Evolutionary conservation across 139 green algal genomes (phyloP).

Genomic region (Coelastrella sp.): DNA sequence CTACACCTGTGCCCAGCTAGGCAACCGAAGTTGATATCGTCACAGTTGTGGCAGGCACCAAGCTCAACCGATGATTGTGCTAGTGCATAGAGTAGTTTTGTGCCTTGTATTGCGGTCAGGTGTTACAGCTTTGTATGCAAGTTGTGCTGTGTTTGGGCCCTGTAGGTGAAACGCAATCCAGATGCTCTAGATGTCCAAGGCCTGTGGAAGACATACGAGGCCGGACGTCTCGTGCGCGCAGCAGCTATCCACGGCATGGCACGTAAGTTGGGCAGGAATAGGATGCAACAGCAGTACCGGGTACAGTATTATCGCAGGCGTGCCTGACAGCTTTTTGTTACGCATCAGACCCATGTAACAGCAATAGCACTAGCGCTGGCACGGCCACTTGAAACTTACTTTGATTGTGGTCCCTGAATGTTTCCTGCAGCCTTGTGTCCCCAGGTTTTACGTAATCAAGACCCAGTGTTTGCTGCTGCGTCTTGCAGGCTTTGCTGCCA

Average conservation of each 20-base stretch:
- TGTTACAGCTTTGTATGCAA: too few relatives aligned
- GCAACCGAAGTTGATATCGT: too few relatives aligned
- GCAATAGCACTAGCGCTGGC: too few relatives aligned
- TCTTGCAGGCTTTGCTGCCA: constrained; percentile 85
- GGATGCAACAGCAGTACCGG: background rate
- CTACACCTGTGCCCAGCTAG: too few relatives aligned
- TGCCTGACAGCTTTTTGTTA: background rate
- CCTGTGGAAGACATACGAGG: constrained; percentile 70
- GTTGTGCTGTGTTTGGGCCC: background rate
- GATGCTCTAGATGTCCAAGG: constrained; percentile 28
- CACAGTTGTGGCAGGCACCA: too few relatives aligned
- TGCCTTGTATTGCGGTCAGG: too few relatives aligned
- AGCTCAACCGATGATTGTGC: too few relatives aligned
- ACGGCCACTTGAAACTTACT: too few relatives aligned
- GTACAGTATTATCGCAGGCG: background rate
- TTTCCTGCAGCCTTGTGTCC: background rate
- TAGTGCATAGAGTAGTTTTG: too few relatives aligned
- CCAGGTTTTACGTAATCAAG: background rate
- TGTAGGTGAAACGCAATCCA: constrained; percentile 14
- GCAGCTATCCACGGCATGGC: constrained; percentile 94
- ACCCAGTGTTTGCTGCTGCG: background rate
- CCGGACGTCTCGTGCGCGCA: constrained; percentile 80
- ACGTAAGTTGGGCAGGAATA: background rate
- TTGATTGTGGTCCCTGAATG: too few relatives aligned
- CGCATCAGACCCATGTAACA: too few relatives aligned